Evolutionary conservation across 179 eudicot species (phyloP).

Genomic region (Sideroxylon spinosum): DNA sequence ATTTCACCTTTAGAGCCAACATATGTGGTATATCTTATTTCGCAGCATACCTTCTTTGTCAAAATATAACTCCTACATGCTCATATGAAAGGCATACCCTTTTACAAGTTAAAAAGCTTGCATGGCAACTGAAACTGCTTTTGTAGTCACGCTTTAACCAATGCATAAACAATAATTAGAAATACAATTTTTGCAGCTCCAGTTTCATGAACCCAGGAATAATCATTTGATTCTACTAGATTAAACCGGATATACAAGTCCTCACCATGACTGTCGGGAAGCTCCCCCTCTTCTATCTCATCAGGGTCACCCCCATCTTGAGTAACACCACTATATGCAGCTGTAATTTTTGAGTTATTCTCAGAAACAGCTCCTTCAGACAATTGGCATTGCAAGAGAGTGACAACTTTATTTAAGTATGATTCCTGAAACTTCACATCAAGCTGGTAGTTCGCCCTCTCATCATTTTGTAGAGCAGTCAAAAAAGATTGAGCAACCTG

Average conservation of each 20-base stretch:
- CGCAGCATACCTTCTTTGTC: not conserved
- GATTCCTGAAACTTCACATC: slow-evolving; percentile 97
- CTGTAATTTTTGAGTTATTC: slow-evolving; percentile 32
- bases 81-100: not conserved
- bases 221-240: slow-evolving; percentile 5
- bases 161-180: slow-evolving; percentile 3
- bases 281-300: slow-evolving; percentile 97
- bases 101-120: not conserved
- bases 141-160: not conserved
- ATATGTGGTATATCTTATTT: not conserved
- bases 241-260: slow-evolving; percentile 13
- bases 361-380: slow-evolving; percentile 77
- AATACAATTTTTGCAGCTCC: not conserved
- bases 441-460: slow-evolving; percentile 92
- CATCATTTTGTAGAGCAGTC: slow-evolving; percentile 91
- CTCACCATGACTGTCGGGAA: slow-evolving; percentile 86
- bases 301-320: slow-evolving; percentile 36
- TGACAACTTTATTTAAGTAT: slow-evolving; percentile 74
- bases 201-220: not conserved
- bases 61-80: not conserved
- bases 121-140: slow-evolving; percentile 1
- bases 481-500: slow-evolving; percentile 93
- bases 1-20: not conserved
- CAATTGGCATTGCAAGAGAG: slow-evolving; percentile 78
- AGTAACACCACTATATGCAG: slow-evolving; percentile 24